Evolutionary conservation across 1,139 yeast genomes (phyloP).

Genomic region (Suhomyces bolitotheri): DNA sequence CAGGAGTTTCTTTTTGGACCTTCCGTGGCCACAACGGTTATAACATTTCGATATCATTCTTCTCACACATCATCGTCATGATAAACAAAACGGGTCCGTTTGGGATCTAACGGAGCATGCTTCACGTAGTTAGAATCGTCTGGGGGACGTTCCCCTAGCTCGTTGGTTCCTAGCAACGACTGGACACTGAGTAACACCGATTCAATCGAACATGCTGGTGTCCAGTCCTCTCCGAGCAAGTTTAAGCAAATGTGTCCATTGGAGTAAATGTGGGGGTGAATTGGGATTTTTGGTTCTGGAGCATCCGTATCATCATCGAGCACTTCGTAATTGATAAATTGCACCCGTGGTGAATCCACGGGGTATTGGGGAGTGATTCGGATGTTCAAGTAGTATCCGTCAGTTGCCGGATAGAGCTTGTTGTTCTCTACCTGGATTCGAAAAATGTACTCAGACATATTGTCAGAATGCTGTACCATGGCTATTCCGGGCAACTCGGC

Average conservation of each 20-base stretch:
- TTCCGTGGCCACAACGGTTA: no score
- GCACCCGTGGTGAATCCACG: constrained; percentile 62
- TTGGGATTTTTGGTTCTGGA: constrained; percentile 40
- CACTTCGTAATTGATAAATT: constrained; percentile 37
- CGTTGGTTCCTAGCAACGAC: constrained; percentile 60
- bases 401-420: constrained; percentile 32
- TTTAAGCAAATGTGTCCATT: constrained; percentile 75
- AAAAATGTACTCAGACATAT: constrained; percentile 26
- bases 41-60: no score
- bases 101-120: constrained; percentile 60
- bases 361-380: constrained; percentile 56
- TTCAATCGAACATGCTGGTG: constrained; percentile 64
- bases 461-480: constrained; percentile 26
- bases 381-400: constrained; percentile 35
- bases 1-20: no score
- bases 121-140: constrained; percentile 52
- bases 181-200: constrained; percentile 61
- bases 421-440: constrained; percentile 25
- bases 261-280: constrained; percentile 72
- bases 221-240: constrained; percentile 67
- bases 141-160: constrained; percentile 47
- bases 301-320: constrained; percentile 17
- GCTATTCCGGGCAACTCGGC: constrained; percentile 30
- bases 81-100: constrained; percentile 47
- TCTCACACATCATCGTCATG: constrained; percentile 53